Evolutionary conservation across 768 basidiomycete genomes (phyloP).

Genomic region (Chalciporus pseudorubinellus): DNA sequence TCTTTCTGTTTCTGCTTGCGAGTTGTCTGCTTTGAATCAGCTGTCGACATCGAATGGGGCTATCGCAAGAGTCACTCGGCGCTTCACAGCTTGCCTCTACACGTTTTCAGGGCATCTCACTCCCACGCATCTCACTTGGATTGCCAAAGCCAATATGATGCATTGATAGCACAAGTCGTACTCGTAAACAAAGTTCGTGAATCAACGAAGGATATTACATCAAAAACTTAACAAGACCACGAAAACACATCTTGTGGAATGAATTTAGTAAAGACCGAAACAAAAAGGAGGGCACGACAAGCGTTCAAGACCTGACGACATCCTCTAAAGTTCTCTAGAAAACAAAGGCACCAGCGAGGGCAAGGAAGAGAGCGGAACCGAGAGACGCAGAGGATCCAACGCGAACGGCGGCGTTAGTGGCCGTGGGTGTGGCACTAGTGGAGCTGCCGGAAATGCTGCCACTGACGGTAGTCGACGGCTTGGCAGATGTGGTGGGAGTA

Average conservation of each 20-base stretch:
- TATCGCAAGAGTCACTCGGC: background rate
- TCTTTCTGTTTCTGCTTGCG: slow-evolving; percentile 34
- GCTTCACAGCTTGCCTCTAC: background rate
- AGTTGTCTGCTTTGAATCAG: slow-evolving; percentile 16
- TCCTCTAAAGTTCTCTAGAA: slow-evolving; percentile 12
- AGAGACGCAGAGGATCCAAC: slow-evolving; percentile 21
- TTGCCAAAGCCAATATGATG: background rate
- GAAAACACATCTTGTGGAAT: background rate
- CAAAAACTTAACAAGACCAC: slow-evolving; percentile 15
- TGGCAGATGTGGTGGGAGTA: slow-evolving; percentile 31
- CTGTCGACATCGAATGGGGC: slow-evolving; percentile 17
- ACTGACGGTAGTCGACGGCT: slow-evolving; percentile 35
- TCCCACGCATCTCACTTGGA: slow-evolving; percentile 6
- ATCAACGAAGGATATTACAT: slow-evolving; percentile 16
- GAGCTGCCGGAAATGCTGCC: slow-evolving; percentile 19
- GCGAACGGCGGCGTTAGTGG: slow-evolving; percentile 24
- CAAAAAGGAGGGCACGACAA: background rate
- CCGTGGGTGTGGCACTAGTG: slow-evolving; percentile 1
- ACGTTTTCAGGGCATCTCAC: background rate
- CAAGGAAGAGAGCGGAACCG: slow-evolving; percentile 18
- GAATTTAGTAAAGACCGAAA: background rate
- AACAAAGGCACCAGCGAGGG: slow-evolving; percentile 20
- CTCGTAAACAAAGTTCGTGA: slow-evolving; percentile 2
- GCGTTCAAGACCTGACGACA: slow-evolving; percentile 11
- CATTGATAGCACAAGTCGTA: background rate